A percentile compares a stretch with the other conserved stretches of the same genome.
These are phyloP conservation scores for Arthrobotrys musiformis DNA, from an alignment of 2,329 filamentous ascomycete genomes.

Conservation along the genomic window DNA sequence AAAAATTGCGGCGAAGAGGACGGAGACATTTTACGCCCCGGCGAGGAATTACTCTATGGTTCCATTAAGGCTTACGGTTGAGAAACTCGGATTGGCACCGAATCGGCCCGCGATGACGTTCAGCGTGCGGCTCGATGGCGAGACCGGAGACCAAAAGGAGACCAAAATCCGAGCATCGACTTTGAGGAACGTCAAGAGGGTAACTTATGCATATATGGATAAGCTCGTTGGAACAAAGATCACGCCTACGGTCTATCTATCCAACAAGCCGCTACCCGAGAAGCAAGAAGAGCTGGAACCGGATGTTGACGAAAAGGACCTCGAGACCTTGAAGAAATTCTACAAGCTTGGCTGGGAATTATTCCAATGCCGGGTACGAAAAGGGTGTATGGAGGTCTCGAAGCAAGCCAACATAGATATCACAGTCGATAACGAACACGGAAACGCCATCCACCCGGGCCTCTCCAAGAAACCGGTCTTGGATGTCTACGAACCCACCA, in stretches of 20 bases:
- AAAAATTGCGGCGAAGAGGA: conserved; percentile 71
- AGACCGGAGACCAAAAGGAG: conserved; percentile 68
- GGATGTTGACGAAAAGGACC: neutral
- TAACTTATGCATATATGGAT: conserved; percentile 68
- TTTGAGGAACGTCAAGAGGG: conserved; percentile 69
- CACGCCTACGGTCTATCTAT: neutral
- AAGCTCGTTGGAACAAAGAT: conserved; percentile 56
- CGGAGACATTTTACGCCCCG: conserved; percentile 67
- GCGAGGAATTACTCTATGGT: conserved; percentile 74
- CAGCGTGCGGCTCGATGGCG: conserved; percentile 69
- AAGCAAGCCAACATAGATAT: neutral
- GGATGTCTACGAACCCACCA: conserved; percentile 49
- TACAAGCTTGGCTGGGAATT: conserved; percentile 37
- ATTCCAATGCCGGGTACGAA: neutral
- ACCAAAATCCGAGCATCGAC: conserved; percentile 68
- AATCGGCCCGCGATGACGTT: conserved; percentile 71
- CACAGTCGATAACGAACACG: conserved; percentile 27
- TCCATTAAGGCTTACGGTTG: conserved; percentile 65
- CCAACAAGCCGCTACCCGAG: conserved; percentile 9
- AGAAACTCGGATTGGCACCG: conserved; percentile 69
- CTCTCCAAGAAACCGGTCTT: conserved; percentile 48
- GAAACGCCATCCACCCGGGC: conserved; percentile 37
- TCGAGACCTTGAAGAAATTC: neutral
- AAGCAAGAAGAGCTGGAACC: neutral
- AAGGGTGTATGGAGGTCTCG: neutral